Evolutionary conservation across 1,284 basidiomycete species (phyloP).

Genomic region (Irpex sp.): DNA sequence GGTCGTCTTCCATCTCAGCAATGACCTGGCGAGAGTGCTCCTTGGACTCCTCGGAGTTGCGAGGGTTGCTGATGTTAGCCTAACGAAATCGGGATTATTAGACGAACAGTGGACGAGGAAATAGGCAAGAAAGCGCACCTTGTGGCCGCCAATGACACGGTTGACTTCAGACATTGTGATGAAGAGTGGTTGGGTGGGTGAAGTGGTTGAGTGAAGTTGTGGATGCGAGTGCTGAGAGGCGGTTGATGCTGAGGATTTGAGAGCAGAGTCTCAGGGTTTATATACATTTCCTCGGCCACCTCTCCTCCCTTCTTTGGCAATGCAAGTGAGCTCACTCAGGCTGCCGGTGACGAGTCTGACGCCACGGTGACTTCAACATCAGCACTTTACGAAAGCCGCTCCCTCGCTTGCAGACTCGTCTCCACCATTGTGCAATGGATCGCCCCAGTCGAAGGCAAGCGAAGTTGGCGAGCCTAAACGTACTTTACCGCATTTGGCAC

Average conservation of each 20-base stretch:
- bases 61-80: slow-evolving; percentile 44
- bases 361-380: background rate
- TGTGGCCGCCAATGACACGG: slow-evolving; percentile 26
- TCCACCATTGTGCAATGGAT: background rate
- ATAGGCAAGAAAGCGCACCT: slow-evolving; percentile 13
- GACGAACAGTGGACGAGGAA: too few relatives aligned
- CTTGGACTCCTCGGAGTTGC: slow-evolving; percentile 48
- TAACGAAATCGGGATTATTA: too few relatives aligned
- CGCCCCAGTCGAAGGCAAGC: background rate
- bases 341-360: background rate
- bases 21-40: slow-evolving; percentile 43
- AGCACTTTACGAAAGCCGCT: background rate
- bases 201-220: background rate
- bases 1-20: slow-evolving; percentile 30
- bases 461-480: background rate
- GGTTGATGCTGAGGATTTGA: background rate
- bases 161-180: slow-evolving; percentile 7
- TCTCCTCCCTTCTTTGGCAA: too few relatives aligned
- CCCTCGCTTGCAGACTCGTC: background rate
- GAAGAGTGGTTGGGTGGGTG: background rate
- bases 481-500: background rate
- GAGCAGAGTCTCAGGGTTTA: background rate
- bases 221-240: background rate
- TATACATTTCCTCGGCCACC: background rate
- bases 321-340: too few relatives aligned